phyloP scores from a whole-genome alignment of 1,284 basidiomycete genomes.

The Ceratobasidium sp. region DNA sequence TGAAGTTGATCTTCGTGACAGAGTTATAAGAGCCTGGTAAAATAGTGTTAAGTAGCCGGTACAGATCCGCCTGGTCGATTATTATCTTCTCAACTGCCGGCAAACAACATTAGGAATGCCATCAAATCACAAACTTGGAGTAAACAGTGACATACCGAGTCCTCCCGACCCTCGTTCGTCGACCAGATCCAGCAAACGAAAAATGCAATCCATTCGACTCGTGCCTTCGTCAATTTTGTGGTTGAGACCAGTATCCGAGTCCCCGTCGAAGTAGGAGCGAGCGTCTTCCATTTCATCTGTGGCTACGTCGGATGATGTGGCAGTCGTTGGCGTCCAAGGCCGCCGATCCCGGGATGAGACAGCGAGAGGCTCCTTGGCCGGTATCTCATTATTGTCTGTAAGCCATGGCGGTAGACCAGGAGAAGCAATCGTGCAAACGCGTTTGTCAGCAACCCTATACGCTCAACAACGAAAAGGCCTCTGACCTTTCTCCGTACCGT shows the following conservation, averaged over 20 bases:
- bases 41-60: conserved; percentile 36
- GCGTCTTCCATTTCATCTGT: conserved; percentile 10
- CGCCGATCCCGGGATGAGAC: too few relatives aligned
- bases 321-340: too few relatives aligned
- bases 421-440: too few relatives aligned
- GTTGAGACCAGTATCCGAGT: conserved; percentile 53
- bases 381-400: too few relatives aligned
- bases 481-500: too few relatives aligned
- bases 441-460: too few relatives aligned
- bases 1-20: conserved; percentile 38
- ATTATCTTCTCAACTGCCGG: conserved; percentile 43
- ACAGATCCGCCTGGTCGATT: conserved; percentile 40
- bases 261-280: not conserved
- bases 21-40: conserved; percentile 39
- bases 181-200: conserved; percentile 44
- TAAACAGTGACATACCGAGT: conserved; percentile 36
- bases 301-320: too few relatives aligned
- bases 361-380: too few relatives aligned
- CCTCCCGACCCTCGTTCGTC: conserved; percentile 43
- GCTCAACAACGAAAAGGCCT: too few relatives aligned
- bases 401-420: too few relatives aligned
- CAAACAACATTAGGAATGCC: not conserved
- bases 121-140: not conserved
- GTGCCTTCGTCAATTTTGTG: not conserved
- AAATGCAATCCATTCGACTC: conserved; percentile 16